Base-by-base conservation (phyloP, 495 filamentous ascomycete species). In the Hyaloscypha variabilis region DNA sequence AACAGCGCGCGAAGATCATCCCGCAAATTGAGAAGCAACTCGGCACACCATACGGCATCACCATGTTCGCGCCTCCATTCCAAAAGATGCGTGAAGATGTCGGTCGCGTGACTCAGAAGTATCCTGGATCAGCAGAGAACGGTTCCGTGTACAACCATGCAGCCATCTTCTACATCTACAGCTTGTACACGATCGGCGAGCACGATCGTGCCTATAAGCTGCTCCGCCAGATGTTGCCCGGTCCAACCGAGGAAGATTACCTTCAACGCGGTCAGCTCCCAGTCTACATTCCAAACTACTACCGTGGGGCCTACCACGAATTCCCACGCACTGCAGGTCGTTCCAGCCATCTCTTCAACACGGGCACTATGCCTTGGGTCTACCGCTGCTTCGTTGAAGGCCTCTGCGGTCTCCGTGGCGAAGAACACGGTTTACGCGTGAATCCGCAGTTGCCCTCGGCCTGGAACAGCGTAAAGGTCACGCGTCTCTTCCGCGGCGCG, bases 101-200 rank as follows among this genome's bases (percentile, higher is more conserved):
- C n/a, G 83, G 83, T 23, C 82, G 83, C 46, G 83, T 85, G 29
- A 84, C 83, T 52, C 83, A 85, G 69, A 85, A 85, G 71, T 81
- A 80, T 55, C 78, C 81, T 19, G 83, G 83, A 17, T 79, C 78
- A n/a, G 83, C 78, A 17, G 83, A 85, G 73, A 85, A 85, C 69
- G 83, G 74, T 1, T 78, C 80, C 30, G 83, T 85, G 10, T 85
- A 85, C 69, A 85, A 85, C 74, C 83, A 85, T 69, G 83, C 83
- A 0, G 79, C 75, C 54, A 75, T 76, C 58, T 85, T 85, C 68
- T 85, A 83, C 71, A 73, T 81, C 62, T 77, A 81, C 74, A 78
- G 76, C 28, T 59, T 85, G 30, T 85, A 85, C 71, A 72, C 74
- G 17, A 77, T 83, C 60, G 75, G 73, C 51, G 78, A 85, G 61